Conservation (phyloP, 768 basidiomycete genomes). For the Calvatia gigantea region DNA sequence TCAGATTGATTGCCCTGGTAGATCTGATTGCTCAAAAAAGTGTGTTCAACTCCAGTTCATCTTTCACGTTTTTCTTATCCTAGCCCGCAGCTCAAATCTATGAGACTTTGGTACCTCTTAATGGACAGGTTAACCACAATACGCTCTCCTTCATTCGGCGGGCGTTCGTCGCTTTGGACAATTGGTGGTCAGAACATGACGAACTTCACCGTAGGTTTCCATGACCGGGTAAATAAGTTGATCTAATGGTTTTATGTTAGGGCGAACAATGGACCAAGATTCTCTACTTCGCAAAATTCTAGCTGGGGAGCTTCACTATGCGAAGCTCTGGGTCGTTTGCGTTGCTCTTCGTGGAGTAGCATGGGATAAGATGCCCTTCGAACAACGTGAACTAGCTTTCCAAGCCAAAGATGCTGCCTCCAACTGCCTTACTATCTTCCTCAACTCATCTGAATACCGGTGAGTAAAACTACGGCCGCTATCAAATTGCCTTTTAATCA, state of each 20-base stretch:
- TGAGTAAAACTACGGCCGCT: conserved; percentile 26
- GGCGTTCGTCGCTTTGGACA: conserved; percentile 81
- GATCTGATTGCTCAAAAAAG: conserved; percentile 92
- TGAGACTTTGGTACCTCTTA: conserved; percentile 81
- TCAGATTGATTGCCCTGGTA: conserved; percentile 81
- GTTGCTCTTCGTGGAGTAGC: conserved; percentile 87
- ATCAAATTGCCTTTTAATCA: neutral
- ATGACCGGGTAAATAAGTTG: conserved; percentile 4
- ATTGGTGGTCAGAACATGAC: conserved; percentile 90
- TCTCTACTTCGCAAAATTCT: conserved; percentile 84
- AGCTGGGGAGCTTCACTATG: conserved; percentile 85
- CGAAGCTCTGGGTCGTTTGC: conserved; percentile 93
- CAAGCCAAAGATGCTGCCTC: conserved; percentile 93
- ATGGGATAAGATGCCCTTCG: conserved; percentile 96
- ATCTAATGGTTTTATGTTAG: conserved; percentile 22
- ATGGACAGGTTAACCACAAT: conserved; percentile 81
- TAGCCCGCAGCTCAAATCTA: conserved; percentile 79
- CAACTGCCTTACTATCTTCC: conserved; percentile 79
- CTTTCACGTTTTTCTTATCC: neutral
- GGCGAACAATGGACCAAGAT: conserved; percentile 83
- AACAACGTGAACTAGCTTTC: conserved; percentile 92
- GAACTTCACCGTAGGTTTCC: conserved; percentile 65
- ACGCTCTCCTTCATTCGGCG: conserved; percentile 86
- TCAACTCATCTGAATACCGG: conserved; percentile 80
- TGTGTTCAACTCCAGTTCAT: conserved; percentile 29